Evolutionary conservation across 2,329 filamentous ascomycete species (phyloP).

Genomic region (Trichoderma atrobrunneum): DNA sequence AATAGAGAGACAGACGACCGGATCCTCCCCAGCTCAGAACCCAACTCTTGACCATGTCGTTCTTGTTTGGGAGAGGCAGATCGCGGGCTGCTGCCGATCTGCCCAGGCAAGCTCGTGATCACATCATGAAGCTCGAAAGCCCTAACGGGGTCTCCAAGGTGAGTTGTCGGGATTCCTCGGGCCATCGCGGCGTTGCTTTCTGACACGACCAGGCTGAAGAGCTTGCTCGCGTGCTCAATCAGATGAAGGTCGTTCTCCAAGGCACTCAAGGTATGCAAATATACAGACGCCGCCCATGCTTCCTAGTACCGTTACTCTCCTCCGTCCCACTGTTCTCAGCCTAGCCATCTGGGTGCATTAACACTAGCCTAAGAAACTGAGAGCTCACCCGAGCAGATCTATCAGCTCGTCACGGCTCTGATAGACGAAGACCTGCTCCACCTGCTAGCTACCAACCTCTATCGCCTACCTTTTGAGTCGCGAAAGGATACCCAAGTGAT

Average conservation of each 20-base stretch:
- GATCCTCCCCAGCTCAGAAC: neutral
- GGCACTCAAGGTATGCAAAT: constrained; percentile 73
- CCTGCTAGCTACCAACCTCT: constrained; percentile 76
- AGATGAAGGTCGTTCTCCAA: constrained; percentile 92
- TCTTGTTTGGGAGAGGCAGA: constrained; percentile 54
- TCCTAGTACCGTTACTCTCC: neutral
- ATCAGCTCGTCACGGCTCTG: constrained; percentile 77
- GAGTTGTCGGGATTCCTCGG: neutral
- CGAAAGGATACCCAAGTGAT: constrained; percentile 95
- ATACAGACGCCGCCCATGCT: neutral
- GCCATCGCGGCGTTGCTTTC: neutral
- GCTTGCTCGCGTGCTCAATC: constrained; percentile 75
- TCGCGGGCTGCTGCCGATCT: constrained; percentile 53
- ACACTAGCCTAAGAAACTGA: constrained; percentile 64
- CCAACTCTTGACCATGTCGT: constrained; percentile 43
- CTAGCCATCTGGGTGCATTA: constrained; percentile 16
- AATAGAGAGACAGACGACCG: constrained; percentile 5
- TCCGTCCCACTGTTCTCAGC: neutral
- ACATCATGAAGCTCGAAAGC: constrained; percentile 52
- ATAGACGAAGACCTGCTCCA: constrained; percentile 89
- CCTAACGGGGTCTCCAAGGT: constrained; percentile 50
- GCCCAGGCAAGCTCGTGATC: constrained; percentile 54
- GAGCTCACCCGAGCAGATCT: constrained; percentile 81
- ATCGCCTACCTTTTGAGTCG: constrained; percentile 88
- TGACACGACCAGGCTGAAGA: constrained; percentile 68